Percentiles rank a stretch among this genome's conserved stretches.
Conservation (phyloP, 129 eudicot species). For the Chrysanthemum lavandulifolium region DNA sequence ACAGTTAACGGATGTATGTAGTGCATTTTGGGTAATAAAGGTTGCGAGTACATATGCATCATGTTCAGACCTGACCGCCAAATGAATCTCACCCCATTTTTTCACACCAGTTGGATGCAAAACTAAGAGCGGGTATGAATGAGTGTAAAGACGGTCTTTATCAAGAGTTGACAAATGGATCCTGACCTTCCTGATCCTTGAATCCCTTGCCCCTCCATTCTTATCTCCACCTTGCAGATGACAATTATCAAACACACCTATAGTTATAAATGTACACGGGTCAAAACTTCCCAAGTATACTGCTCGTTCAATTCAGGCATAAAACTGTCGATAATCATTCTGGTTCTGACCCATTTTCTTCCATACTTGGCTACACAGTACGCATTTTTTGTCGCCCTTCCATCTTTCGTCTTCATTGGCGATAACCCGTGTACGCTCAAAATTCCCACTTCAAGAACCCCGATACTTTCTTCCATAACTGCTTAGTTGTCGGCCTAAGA, state of each 20-base stretch:
- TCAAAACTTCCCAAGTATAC: slow-evolving; percentile 70
- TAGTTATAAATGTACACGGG: slow-evolving; percentile 58
- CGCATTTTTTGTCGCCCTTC: slow-evolving; percentile 62
- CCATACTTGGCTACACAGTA: slow-evolving; percentile 69
- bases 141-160: slow-evolving; percentile 60
- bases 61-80: slow-evolving; percentile 53
- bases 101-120: slow-evolving; percentile 64
- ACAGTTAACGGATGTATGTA: slow-evolving; percentile 58
- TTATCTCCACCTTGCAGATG: slow-evolving; percentile 58
- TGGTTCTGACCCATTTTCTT: slow-evolving; percentile 60
- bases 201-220: slow-evolving; percentile 48
- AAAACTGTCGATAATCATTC: slow-evolving; percentile 61
- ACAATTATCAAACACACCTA: slow-evolving; percentile 67
- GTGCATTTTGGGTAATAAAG: slow-evolving; percentile 63
- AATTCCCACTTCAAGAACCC: slow-evolving; percentile 60
- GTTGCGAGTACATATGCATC: slow-evolving; percentile 71
- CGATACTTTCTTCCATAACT: slow-evolving; percentile 65
- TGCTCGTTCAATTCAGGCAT: slow-evolving; percentile 65
- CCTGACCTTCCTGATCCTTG: slow-evolving; percentile 61
- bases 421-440: slow-evolving; percentile 53
- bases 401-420: slow-evolving; percentile 60
- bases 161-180: slow-evolving; percentile 59
- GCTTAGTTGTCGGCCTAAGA: slow-evolving; percentile 62
- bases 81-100: slow-evolving; percentile 70
- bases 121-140: slow-evolving; percentile 62